Percentiles rank a stretch among this genome's conserved stretches.
These are phyloP conservation scores for Thinopyrum elongatum DNA, from an alignment of 176 grass and related monocot genomes.

Conservation along the genomic window DNA sequence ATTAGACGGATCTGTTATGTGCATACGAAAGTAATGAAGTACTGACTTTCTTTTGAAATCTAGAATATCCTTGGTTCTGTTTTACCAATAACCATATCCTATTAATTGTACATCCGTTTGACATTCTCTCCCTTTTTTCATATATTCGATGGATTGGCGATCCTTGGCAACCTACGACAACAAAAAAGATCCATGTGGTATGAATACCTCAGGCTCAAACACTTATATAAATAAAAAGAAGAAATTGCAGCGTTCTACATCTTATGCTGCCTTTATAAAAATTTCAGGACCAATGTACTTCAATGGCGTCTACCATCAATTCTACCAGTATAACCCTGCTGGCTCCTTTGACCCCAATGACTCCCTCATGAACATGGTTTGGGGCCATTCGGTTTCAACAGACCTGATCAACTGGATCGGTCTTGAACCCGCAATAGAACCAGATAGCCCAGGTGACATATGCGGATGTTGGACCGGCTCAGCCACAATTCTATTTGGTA, in stretches of 20 bases:
- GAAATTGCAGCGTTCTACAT: constrained; percentile 3
- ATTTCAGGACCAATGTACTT: constrained; percentile 89
- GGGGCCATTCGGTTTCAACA: not conserved
- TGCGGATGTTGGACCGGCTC: not conserved
- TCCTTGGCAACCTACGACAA: not conserved
- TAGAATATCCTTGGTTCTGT: not conserved
- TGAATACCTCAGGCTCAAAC: not conserved
- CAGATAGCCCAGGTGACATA: not conserved
- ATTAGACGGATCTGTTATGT: not conserved
- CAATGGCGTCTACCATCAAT: constrained; percentile 86
- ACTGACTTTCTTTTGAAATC: not conserved
- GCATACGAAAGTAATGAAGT: not conserved
- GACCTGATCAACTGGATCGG: not conserved
- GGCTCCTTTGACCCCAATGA: not conserved
- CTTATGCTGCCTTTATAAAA: not conserved
- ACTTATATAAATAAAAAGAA: not conserved
- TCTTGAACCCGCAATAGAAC: not conserved
- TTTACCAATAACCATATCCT: not conserved
- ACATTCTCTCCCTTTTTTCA: constrained; percentile 22
- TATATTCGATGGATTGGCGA: constrained; percentile 15
- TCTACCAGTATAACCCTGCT: constrained; percentile 49
- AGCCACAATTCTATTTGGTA: not conserved
- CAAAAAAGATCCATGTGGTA: constrained; percentile 93
- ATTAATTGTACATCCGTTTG: constrained; percentile 9
- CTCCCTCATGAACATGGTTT: not conserved